Conservation (phyloP, 2,329 filamentous ascomycete species). For the Aureobasidium leucospermi region DNA sequence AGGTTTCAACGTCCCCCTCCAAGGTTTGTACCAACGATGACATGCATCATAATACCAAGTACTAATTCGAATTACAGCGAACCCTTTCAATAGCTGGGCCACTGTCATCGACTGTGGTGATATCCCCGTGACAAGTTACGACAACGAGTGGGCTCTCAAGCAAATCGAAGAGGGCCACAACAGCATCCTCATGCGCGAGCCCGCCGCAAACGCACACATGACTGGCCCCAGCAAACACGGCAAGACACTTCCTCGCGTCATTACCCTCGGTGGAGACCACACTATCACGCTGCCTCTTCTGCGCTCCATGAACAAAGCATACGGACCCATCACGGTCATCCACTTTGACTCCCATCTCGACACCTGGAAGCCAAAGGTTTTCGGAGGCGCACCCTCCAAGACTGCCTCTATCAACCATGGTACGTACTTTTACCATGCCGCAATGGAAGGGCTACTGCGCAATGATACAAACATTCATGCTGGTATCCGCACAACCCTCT, state of each 20-base stretch:
- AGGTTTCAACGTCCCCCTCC: slow-evolving; percentile 77
- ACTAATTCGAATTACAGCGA: slow-evolving; percentile 55
- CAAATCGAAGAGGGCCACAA: slow-evolving; percentile 85
- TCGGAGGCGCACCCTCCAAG: slow-evolving; percentile 71
- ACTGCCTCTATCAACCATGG: slow-evolving; percentile 77
- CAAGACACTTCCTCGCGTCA: slow-evolving; percentile 70
- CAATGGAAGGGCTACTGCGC: slow-evolving; percentile 66
- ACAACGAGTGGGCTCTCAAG: slow-evolving; percentile 72
- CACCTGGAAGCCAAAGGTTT: slow-evolving; percentile 75
- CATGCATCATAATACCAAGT: slow-evolving; percentile 32
- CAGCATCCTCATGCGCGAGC: slow-evolving; percentile 62
- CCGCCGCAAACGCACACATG: slow-evolving; percentile 60
- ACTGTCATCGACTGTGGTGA: slow-evolving; percentile 77
- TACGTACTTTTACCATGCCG: slow-evolving; percentile 81
- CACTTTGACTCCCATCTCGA: slow-evolving; percentile 58
- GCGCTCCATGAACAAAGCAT: slow-evolving; percentile 55
- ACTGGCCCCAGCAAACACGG: slow-evolving; percentile 62
- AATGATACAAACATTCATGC: slow-evolving; percentile 86
- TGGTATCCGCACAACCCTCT: slow-evolving; percentile 76
- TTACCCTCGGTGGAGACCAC: slow-evolving; percentile 61
- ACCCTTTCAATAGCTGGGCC: slow-evolving; percentile 76
- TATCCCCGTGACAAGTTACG: slow-evolving; percentile 80
- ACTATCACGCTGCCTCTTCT: slow-evolving; percentile 55
- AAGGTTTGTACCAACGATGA: slow-evolving; percentile 61
- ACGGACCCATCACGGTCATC: slow-evolving; percentile 59